Conservation (phyloP, 441 rosid species). For the Dalechampia spathulata region DNA sequence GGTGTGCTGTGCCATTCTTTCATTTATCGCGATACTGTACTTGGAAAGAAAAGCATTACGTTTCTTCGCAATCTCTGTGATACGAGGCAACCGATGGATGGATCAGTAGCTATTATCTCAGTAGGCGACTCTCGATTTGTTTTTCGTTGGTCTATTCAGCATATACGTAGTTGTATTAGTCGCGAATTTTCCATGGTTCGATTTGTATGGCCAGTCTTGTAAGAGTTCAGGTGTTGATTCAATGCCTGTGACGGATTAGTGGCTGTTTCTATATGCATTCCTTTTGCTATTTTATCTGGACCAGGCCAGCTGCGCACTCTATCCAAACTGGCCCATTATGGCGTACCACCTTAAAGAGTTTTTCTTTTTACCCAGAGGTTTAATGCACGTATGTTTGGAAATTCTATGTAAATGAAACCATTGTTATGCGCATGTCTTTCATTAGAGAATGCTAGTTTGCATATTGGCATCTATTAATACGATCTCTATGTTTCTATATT, state of each 20-base stretch:
- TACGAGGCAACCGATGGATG: not conserved
- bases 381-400: no score
- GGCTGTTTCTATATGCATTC: not conserved
- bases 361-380: no score
- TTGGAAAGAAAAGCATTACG: not conserved
- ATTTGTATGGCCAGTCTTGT: not conserved
- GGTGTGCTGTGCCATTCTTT: slow-evolving; percentile 26
- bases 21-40: slow-evolving; percentile 17
- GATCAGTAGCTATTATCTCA: no score
- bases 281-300: no score
- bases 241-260: not conserved
- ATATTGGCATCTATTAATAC: no score
- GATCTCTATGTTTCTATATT: no score
- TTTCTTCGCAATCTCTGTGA: not conserved
- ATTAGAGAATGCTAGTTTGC: no score
- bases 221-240: not conserved
- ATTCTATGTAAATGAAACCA: no score
- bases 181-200: slow-evolving; percentile 3
- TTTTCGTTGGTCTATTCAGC: not conserved
- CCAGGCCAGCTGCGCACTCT: no score
- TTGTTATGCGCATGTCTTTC: no score
- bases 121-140: slow-evolving; percentile 1
- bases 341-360: no score
- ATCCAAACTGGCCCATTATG: no score
- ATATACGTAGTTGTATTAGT: slow-evolving; percentile 1